These are phyloP conservation scores for Zymoseptoria brevis DNA, from an alignment of 2,329 filamentous ascomycete genomes.

Conservation along the genomic window DNA sequence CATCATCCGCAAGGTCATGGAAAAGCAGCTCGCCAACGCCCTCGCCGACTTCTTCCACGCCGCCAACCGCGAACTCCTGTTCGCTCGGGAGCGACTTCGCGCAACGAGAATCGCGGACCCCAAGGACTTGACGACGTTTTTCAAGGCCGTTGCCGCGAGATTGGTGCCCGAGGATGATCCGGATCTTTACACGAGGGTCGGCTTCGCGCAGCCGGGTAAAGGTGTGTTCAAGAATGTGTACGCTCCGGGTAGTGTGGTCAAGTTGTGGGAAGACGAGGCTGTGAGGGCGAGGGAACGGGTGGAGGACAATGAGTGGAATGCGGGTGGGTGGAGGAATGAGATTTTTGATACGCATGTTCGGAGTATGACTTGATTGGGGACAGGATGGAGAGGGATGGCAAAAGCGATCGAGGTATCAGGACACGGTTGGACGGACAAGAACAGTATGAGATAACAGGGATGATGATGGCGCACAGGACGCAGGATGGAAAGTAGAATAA, in stretches of 20 bases:
- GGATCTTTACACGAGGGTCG: constrained; percentile 66
- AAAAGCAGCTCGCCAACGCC: constrained; percentile 61
- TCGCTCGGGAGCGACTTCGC: constrained; percentile 74
- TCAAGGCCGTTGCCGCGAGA: constrained; percentile 72
- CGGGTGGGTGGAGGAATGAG: constrained; percentile 72
- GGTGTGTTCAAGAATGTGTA: constrained; percentile 76
- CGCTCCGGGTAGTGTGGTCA: constrained; percentile 80
- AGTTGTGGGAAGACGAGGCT: constrained; percentile 80
- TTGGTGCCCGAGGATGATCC: constrained; percentile 65
- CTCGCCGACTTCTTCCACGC: constrained; percentile 63
- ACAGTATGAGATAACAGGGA: neutral
- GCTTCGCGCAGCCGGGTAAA: constrained; percentile 53
- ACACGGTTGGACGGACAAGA: neutral
- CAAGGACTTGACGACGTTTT: constrained; percentile 69
- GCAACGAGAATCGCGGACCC: constrained; percentile 79
- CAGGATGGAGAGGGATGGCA: neutral
- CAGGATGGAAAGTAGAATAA: neutral
- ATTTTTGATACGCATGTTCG: constrained; percentile 54
- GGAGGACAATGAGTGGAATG: constrained; percentile 54
- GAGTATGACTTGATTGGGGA: constrained; percentile 14
- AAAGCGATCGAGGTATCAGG: neutral
- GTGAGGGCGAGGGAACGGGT: constrained; percentile 61
- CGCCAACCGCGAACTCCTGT: constrained; percentile 78
- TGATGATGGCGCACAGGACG: neutral
- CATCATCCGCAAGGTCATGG: constrained; percentile 68